Base-by-base conservation (phyloP, 352 stramenopile species). In the Globisporangium paddicum region DNA sequence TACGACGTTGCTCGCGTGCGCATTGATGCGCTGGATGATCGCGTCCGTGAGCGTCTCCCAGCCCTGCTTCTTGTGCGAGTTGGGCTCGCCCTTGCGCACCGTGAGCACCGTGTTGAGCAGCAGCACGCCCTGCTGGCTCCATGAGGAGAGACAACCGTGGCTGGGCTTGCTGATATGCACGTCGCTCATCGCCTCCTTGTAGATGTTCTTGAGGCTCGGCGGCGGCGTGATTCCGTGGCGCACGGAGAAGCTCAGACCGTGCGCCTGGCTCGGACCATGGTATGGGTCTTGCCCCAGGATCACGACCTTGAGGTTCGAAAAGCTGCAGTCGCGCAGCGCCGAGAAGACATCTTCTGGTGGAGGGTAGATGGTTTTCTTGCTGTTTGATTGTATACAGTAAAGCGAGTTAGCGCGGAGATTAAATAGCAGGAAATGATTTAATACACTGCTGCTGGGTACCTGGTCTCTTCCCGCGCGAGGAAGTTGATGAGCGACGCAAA, bases 21-120 rank as follows among this genome's bases (percentile, higher is more conserved):
- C 72, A 57, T 82, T 96, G 45, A 98, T 68, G 50, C 75, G 71
- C 49, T 86, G 73, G 45, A 99, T 94, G 57, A 99, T 76, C 34
- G 87, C 87, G 72, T 99, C 95, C 5, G 98, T 99, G 58, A 99
- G 97, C 30, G 85, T 79, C 66, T 99, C 96, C 97, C 98, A 99
- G 42, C 97, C 97, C 48, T 82, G 72, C 62, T 97, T 97, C 67
- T 96, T 89, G 77, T 99, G 97, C 16, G 90, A 98, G 70, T 99
- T 97, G 0, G 97, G 74, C 50, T 97, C 81, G 37, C 81, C 82
- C 37, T 73, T 67, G 35, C 91, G 82, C 49, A 99, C 98, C 2
- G 97, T 99, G 30, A 99, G 80, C 51, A 98, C 87, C 3, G 94
- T 96, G 74, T 99, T 99, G 30, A 99, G 90, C 70, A 99, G 77